Evolutionary conservation across 495 filamentous ascomycete species (phyloP), one percentile per base, ranked within the genome.

Genomic region (Parachaetomium inaequale): DNA sequence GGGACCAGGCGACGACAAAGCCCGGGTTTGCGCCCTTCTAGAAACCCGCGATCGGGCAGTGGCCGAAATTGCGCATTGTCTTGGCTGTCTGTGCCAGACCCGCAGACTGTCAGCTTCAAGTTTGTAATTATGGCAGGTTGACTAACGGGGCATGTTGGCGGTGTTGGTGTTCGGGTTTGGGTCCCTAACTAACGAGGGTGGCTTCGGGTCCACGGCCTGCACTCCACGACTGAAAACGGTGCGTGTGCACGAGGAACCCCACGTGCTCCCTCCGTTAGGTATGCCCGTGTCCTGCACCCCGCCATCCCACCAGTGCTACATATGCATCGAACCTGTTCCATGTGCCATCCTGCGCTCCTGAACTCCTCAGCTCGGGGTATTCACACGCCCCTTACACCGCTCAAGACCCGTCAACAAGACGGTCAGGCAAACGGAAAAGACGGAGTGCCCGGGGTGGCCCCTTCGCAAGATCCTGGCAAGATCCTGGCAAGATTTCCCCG

Each of bases 161-260:
- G 36, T 17, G 12, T 32, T 32, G 31, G 38, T 42, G 38, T 17
- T 42, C n/a, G n/a, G n/a, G n/a, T n/a, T n/a, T n/a, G n/a, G n/a
- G n/a, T n/a, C n/a, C n/a, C n/a, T n/a, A n/a, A n/a, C n/a, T 17
- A 32, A 32, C 31, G 31, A 8, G 12, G 17, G 42, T 32, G 55
- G 55, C 43, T 53, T 60, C 58, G 58, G 58, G 43, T 52, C 2
- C n/a, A 43, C 58, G 58, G 58, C 58, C 40, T 26, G 47, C 21
- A 11, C 15, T 53, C 58, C 46, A 38, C n/a, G 6, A 15, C 8
- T 17, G 12, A 31, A 29, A 59, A 52, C 36, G 46, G 46, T 23
- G 56, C 25, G 40, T 53, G 26, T 7, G 34, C 34, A 59, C 57
- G 57, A 12, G 36, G 5, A 19, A 38, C 32, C 46, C 46, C 46